Base-by-base conservation (phyloP, 805 yeast species). In the Dipodascus albidus region DNA sequence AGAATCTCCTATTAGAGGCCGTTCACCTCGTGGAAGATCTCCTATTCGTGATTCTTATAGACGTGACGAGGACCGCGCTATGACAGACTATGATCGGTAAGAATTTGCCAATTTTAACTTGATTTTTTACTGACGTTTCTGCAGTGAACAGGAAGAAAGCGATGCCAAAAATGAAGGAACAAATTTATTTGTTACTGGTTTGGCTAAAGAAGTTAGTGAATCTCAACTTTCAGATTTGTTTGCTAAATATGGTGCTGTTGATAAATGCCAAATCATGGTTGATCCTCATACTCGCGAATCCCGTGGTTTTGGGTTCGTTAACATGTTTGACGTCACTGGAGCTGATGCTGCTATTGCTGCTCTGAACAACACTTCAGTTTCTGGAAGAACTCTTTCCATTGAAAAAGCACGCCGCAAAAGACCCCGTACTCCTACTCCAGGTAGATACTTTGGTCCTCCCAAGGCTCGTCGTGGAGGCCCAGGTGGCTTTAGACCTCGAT, bases 281-380 rank as follows among this genome's bases (percentile, higher is more conserved):
- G 81, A 78, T 61, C 70, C 74, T 0, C 69, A 63, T 47, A 68
- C 79, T 1, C 66, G 70, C 1, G 70, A 63, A 23, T 68, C 78
- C 4, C 70, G 77, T 55, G 81, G 81, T 1, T 77, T 74, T 62
- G 82, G 81, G 6, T 78, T 78, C 57, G 75, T 77, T 20, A 67
- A 73, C 48, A 75, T 76, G 60, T 62, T 56, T 44, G 64, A 70
- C n/a, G 63, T 64, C n/a, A 73, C 67, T n/a, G 65, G 66, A 2
- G 79, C 78, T 53, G 70, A 69, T 50, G 66, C 67, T n/a, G 81
- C 80, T 1, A 61, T 73, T 17, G 62, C 59, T n/a, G 75, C 68
- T 49, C 70, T 76, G 67, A 69, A 71, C 55, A 79, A 79, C 1
- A 56, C 60, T 3, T 60, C 67, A 3, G 53, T 76, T 4, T 75